Conservation (phyloP, 306 rosid species). For the Cucurbita argyrosperma region DNA sequence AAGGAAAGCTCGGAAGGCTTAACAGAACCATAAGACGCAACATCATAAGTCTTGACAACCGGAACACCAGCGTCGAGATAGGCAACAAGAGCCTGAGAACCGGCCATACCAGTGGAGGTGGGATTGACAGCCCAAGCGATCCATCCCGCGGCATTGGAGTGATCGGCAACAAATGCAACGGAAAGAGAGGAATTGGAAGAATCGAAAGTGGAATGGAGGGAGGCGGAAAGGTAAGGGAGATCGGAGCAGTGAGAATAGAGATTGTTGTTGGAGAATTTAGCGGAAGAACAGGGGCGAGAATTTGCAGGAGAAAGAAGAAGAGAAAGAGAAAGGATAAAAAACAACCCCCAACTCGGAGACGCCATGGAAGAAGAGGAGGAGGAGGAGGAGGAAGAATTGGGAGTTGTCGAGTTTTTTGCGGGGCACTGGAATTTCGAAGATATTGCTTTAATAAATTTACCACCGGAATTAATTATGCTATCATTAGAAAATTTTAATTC, state of each 20-base stretch:
- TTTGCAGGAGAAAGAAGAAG: slow-evolving; percentile 12
- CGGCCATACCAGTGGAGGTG: slow-evolving; percentile 29
- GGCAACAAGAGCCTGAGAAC: slow-evolving; percentile 47
- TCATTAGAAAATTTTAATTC: background rate
- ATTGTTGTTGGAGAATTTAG: slow-evolving; percentile 16
- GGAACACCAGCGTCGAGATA: background rate
- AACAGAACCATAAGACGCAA: background rate
- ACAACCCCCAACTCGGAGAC: slow-evolving; percentile 3
- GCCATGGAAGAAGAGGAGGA: slow-evolving; percentile 18
- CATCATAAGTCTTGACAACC: slow-evolving; percentile 17
- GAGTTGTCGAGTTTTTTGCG: background rate
- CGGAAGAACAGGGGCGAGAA: slow-evolving; percentile 34
- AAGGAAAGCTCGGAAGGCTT: slow-evolving; percentile 8
- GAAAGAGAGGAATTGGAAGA: slow-evolving; percentile 43
- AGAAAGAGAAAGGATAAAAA: background rate
- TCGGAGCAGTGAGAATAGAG: slow-evolving; percentile 36
- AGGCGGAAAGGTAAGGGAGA: slow-evolving; percentile 30
- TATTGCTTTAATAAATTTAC: background rate
- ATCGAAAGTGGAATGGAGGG: slow-evolving; percentile 45
- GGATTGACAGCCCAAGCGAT: slow-evolving; percentile 71
- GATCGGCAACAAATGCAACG: slow-evolving; percentile 34
- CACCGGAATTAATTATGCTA: background rate
- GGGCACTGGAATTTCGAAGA: background rate
- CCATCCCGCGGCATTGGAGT: slow-evolving; percentile 36
- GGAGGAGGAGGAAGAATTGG: background rate